Conservation (phyloP, 78 protist species). For the Acrasis kona region DNA sequence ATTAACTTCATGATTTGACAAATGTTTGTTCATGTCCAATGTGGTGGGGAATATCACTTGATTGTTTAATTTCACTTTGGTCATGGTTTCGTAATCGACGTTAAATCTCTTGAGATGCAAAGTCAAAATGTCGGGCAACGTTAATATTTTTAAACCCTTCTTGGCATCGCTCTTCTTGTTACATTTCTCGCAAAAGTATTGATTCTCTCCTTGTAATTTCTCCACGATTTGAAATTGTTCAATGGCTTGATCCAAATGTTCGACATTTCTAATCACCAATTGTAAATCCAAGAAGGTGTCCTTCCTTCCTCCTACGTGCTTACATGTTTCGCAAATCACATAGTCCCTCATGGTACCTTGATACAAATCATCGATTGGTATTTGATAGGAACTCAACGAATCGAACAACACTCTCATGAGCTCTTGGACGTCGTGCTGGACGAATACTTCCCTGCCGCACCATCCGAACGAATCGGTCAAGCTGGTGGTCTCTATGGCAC, state of each 20-base stretch:
- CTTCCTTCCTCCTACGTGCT: neutral
- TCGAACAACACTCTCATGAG: constrained; percentile 67
- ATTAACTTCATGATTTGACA: constrained; percentile 11
- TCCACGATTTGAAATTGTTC: constrained; percentile 22
- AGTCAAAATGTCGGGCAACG: constrained; percentile 42
- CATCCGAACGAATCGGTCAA: constrained; percentile 89
- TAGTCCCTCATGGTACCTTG: neutral
- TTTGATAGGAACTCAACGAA: neutral
- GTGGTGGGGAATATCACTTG: constrained; percentile 19
- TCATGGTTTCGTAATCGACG: constrained; percentile 41
- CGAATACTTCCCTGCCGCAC: constrained; percentile 77
- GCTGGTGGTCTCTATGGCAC: constrained; percentile 17
- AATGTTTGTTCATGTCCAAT: constrained; percentile 8
- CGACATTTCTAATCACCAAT: neutral
- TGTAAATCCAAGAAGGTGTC: constrained; percentile 8
- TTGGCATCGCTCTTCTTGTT: neutral
- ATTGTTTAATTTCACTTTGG: constrained; percentile 27
- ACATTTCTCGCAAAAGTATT: constrained; percentile 28
- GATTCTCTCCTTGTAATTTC: constrained; percentile 24
- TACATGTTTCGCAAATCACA: constrained; percentile 7
- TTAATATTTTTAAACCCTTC: constrained; percentile 7
- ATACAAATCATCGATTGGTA: neutral
- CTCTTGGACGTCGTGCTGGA: constrained; percentile 97
- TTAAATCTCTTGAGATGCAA: constrained; percentile 50
- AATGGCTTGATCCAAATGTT: constrained; percentile 27